Conservation (phyloP, 2,329 filamentous ascomycete genomes). For the Cordyceps javanica region DNA sequence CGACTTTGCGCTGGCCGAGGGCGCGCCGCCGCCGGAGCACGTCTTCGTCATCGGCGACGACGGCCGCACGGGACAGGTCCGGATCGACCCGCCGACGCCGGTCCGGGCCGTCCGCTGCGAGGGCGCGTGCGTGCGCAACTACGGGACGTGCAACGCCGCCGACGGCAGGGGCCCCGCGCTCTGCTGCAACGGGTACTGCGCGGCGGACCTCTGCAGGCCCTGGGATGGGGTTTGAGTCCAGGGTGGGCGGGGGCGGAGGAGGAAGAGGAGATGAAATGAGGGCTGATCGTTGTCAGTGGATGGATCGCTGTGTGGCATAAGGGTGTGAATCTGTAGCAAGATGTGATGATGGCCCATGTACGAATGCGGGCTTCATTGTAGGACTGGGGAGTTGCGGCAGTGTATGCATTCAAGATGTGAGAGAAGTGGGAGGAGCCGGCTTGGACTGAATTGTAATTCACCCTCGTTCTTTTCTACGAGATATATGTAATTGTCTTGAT, state of each 20-base stretch:
- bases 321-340: too few relatives aligned
- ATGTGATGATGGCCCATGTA: too few relatives aligned
- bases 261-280: background rate
- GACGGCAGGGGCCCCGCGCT: conserved; percentile 30
- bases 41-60: conserved; percentile 19
- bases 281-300: too few relatives aligned
- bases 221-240: conserved; percentile 23
- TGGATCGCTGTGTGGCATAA: too few relatives aligned
- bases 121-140: conserved; percentile 36
- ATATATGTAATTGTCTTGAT: too few relatives aligned
- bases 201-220: conserved; percentile 34
- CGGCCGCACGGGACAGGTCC: conserved; percentile 32
- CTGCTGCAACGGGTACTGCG: conserved; percentile 40
- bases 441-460: too few relatives aligned
- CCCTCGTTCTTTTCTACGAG: too few relatives aligned
- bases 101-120: conserved; percentile 37
- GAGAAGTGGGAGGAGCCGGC: too few relatives aligned
- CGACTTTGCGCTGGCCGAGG: conserved; percentile 15
- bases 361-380: too few relatives aligned
- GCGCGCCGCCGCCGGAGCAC: conserved; percentile 22
- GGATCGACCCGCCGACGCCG: conserved; percentile 38
- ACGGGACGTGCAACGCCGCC: conserved; percentile 29
- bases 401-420: too few relatives aligned
- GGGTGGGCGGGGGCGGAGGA: background rate
- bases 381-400: too few relatives aligned